Base-by-base conservation (phyloP, 1,284 basidiomycete species). In the Golubevia sp. region DNA sequence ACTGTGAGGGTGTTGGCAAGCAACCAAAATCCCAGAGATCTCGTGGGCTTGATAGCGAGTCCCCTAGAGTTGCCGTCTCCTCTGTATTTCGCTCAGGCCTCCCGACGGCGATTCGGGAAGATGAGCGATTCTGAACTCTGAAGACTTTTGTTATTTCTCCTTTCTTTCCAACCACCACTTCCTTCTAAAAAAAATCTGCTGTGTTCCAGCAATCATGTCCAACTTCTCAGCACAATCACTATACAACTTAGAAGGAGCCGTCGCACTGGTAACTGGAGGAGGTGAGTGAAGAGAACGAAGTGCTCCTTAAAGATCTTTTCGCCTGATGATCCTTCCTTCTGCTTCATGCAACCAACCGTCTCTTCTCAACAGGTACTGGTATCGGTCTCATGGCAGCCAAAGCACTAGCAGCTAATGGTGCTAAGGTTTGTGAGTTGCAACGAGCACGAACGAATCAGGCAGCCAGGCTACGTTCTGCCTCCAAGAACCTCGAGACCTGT, bases 261-360 rank as follows among this genome's bases (percentile, higher is more conserved):
- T 72, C 18, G 75, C 71, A 2, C 64, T 79, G 20, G 76, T 79
- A 21, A 77, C 75, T 2, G 76, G 76, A 1, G 76, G 76, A 2
- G 75, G 76, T 44, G 38, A 44, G n/a, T n/a, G 38, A 44, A 8
- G 18, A 18, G 11, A 44, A 8, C 18, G 38, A 44, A 44, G 13
- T 44, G 11, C 38, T 8, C 18, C 38, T 13, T 8, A 44, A 44
- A 44, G 38, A 44, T 18, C 38, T 44, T 18, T 44, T 18, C 38
- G 38, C 18, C 18, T 44, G 38, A 44, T 44, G 11, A 18, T 6
- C 38, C 38, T 18, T 13, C n/a, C n/a, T n/a, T n/a, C n/a, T n/a
- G n/a, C n/a, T n/a, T n/a, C n/a, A n/a, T n/a, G n/a, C n/a, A 44
- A 44, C 11, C 38, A 44, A 13, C 38, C 18, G 8, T 23, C 34